Conservation (phyloP, 805 yeast species). For the Ogataea zsoltii region DNA sequence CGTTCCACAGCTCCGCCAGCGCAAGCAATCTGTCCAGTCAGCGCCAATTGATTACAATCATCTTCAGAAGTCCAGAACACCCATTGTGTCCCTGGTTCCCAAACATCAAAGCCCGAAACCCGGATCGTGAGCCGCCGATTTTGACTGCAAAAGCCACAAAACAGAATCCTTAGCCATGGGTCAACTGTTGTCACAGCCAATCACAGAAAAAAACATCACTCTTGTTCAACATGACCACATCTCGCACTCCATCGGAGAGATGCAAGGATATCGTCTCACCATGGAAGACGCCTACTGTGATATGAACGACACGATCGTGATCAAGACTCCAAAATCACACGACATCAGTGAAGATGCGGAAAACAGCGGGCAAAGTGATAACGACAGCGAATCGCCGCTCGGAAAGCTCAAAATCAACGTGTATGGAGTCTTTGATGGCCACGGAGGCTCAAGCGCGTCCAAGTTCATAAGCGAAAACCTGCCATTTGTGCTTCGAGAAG, state of each 20-base stretch:
- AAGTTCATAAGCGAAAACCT: constrained; percentile 48
- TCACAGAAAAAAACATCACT: constrained; percentile 64
- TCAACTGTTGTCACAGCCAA: constrained; percentile 71
- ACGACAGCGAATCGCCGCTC: neutral
- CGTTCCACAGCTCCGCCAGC: no score
- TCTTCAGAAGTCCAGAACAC: no score
- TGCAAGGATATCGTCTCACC: constrained; percentile 74
- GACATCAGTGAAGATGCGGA: neutral
- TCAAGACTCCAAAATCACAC: neutral
- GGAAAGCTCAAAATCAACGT: constrained; percentile 36
- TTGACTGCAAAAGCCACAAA: neutral
- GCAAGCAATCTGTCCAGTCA: no score
- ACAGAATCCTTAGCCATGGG: constrained; percentile 51
- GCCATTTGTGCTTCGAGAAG: constrained; percentile 25
- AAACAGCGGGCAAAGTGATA: neutral
- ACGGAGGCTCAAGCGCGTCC: constrained; percentile 71
- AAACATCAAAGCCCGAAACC: no score
- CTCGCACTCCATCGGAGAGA: constrained; percentile 66
- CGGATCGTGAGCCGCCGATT: neutral
- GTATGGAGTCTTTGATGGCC: constrained; percentile 81
- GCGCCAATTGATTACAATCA: no score
- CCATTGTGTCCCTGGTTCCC: no score
- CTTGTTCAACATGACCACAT: constrained; percentile 45
- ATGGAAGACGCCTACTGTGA: constrained; percentile 78
- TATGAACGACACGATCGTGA: constrained; percentile 33